Evolutionary conservation across 2,329 filamentous ascomycete species (phyloP), one percentile per base, ranked within the genome.

Genomic region (Davidsoniella neocaledoniae): DNA sequence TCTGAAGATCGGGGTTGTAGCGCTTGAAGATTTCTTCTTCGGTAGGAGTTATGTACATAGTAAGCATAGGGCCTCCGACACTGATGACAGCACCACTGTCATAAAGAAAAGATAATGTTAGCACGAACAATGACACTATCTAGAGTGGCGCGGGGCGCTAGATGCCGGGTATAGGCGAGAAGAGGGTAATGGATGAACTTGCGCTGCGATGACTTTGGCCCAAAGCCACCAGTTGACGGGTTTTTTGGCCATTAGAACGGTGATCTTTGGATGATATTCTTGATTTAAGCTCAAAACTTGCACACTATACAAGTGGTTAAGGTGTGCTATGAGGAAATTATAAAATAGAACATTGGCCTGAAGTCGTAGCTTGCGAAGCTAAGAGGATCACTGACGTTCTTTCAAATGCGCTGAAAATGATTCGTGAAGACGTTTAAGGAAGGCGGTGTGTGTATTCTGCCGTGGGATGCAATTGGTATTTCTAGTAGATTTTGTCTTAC

Each of bases 1-100:
- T 84, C 62, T 91, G 84, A n/a, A 98, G 74, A 33, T 96, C 91
- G 0, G 90, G 90, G 64, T 90, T 96, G 69, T 96, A 96, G 65
- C 74, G 79, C 68, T 86, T 72, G 71, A 93, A 87, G 40, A 98
- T 74, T 67, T 96, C 87, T 65, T 95, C 91, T 58, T 95, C 87
- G 10, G 83, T 82, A 2, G 91, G 91, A 43, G 76, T 76, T 43
- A 93, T 68, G 63, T 79, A 94, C 66, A 81, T 76, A 41, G 90
- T 83, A 48, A 96, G 68, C 14, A 83, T 81, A 21, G 91, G 91
- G 3, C 91, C 91, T 48, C 91, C 91, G 53, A 95, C 72, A 59
- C 78, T 81, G 58, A 91, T 71, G 43, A 72, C 65, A 40, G 70
- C 72, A 57, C 84, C 85, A 53, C 88, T 95, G 58, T 55, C 49